phyloP scores from a whole-genome alignment of 1,284 basidiomycete genomes.

The Fomitopsis pinicola region DNA sequence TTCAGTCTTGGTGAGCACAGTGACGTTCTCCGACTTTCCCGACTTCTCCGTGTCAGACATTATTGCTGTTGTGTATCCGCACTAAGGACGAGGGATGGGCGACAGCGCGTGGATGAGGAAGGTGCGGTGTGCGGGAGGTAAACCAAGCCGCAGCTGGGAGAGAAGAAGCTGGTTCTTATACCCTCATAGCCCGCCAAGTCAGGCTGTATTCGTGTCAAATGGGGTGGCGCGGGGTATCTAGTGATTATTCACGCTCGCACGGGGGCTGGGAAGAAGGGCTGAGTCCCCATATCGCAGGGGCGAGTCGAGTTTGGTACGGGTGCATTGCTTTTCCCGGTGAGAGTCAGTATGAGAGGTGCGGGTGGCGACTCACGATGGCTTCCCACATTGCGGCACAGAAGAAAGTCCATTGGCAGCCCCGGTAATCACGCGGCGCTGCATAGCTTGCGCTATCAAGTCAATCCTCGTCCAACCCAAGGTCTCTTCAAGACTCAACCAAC shows the following conservation, averaged over 20 bases:
- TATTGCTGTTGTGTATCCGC: background rate
- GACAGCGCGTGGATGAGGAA: background rate
- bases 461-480: background rate
- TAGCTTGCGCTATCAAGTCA: background rate
- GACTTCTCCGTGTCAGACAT: constrained; percentile 5
- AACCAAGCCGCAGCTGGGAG: background rate
- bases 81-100: background rate
- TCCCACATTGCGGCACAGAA: background rate
- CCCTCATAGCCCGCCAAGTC: background rate
- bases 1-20: constrained; percentile 2
- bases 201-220: background rate
- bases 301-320: background rate
- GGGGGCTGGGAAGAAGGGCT: constrained; percentile 4
- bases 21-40: constrained; percentile 4
- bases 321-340: constrained; percentile 1
- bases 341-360: background rate
- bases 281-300: background rate
- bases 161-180: constrained; percentile 8
- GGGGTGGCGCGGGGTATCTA: constrained; percentile 2
- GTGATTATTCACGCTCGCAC: constrained; percentile 7
- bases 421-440: background rate
- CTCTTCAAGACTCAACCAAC: background rate
- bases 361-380: background rate
- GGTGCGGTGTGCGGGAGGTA: background rate
- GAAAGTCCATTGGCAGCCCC: background rate